Evolutionary conservation across 2,329 filamentous ascomycete genomes (phyloP).

Genomic region (Clarireedia hainanense): DNA sequence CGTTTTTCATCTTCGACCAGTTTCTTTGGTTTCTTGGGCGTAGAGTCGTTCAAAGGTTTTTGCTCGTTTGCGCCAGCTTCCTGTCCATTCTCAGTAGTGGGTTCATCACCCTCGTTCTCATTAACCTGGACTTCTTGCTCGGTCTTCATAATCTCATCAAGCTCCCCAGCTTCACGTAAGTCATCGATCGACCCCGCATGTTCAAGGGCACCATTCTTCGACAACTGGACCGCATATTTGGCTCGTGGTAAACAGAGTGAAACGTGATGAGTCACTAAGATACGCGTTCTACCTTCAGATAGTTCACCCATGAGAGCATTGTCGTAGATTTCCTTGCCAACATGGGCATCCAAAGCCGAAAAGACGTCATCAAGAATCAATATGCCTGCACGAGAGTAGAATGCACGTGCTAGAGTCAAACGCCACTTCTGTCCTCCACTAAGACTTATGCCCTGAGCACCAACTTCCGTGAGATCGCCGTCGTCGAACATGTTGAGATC

Average conservation of each 20-base stretch:
- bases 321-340: slow-evolving; percentile 70
- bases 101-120: slow-evolving; percentile 43
- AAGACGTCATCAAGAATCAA: slow-evolving; percentile 77
- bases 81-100: slow-evolving; percentile 33
- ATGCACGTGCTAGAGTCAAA: slow-evolving; percentile 66
- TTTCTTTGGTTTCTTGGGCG: slow-evolving; percentile 39
- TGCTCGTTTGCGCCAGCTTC: slow-evolving; percentile 26
- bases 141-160: slow-evolving; percentile 49
- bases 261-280: slow-evolving; percentile 73
- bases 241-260: slow-evolving; percentile 60
- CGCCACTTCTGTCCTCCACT: slow-evolving; percentile 79
- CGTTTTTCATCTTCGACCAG: slow-evolving; percentile 67
- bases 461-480: slow-evolving; percentile 71
- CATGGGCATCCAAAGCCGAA: slow-evolving; percentile 68
- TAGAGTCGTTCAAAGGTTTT: slow-evolving; percentile 29
- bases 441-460: slow-evolving; percentile 73
- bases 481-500: slow-evolving; percentile 68
- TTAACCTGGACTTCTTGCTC: slow-evolving; percentile 38
- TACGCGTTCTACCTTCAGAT: slow-evolving; percentile 58
- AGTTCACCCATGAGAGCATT: slow-evolving; percentile 65
- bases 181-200: slow-evolving; percentile 55
- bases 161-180: slow-evolving; percentile 43
- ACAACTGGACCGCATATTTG: slow-evolving; percentile 64
- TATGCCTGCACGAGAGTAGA: slow-evolving; percentile 70
- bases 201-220: slow-evolving; percentile 56